Evolutionary conservation across 495 filamentous ascomycete species (phyloP), one percentile per base, ranked within the genome.

Genomic region (Hypoxylon crocopeplum): DNA sequence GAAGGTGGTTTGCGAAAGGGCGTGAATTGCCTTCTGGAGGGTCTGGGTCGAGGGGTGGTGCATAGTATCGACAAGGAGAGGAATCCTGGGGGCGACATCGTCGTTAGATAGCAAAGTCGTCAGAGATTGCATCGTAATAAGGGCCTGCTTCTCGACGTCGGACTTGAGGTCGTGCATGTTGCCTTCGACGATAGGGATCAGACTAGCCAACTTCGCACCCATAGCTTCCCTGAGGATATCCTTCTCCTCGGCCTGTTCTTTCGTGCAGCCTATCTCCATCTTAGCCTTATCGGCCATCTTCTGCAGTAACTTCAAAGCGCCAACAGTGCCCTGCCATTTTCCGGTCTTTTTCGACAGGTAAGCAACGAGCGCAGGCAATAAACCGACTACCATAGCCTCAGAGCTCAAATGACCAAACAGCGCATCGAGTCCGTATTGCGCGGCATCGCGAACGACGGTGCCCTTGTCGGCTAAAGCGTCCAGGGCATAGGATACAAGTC

Each of bases 1-100:
- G 66, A 99, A 99, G 24, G 94, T 99, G n/a, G 94, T 99, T 75
- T 96, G 91, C 1, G 92, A 97, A 33, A 99, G 81, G 29, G 93
- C 94, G 63, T 97, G 94, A 59, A 99, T 99, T 33, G 94, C 93
- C 77, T 96, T 94, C 67, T 94, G 89, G 46, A 94, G 81, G 12
- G 87, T 88, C 67, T 95, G 86, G n/a, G 89, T 82, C 5, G 90
- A 95, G 2, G 95, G 94, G 48, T 97, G 86, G 67, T 97, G 89
- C 88, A 99, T 97, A 32, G 92, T 91, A 70, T 93, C 89, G 72
- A 99, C 88, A 34, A 99, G 82, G 5, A 96, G 85, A 4, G 94
- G 95, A 60, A 98, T 95, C 60, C 93, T 86, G 22, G 93, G 92
- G 29, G 87, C 87, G 25, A 99, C 92, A 73, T 99, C 94, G 74